Conservation (phyloP, 2,329 filamentous ascomycete species). For the Aspergillus persii region DNA sequence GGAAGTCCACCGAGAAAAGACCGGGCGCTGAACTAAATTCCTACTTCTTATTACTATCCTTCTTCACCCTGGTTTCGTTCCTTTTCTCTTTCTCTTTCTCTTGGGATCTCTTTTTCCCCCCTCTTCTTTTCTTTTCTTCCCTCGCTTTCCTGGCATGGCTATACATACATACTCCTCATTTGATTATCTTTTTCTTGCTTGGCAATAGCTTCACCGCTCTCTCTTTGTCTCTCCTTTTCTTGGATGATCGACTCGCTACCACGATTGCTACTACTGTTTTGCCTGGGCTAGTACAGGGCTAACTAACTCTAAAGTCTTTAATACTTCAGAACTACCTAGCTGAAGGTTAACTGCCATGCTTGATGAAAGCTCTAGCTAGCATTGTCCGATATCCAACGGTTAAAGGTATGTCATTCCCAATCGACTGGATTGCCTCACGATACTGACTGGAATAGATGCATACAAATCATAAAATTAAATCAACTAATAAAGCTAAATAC, state of each 20-base stretch:
- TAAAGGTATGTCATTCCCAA: neutral
- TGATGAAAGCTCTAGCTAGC: too few relatives aligned
- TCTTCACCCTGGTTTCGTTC: neutral
- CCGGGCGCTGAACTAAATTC: neutral
- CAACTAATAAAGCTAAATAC: constrained; percentile 11
- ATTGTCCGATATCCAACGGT: too few relatives aligned
- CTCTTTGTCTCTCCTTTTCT: neutral
- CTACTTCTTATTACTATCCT: neutral
- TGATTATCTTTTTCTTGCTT: neutral
- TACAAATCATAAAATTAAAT: neutral
- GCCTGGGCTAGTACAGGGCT: neutral
- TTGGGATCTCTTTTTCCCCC: neutral
- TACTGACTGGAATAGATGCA: neutral
- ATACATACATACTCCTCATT: too few relatives aligned
- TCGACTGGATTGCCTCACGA: too few relatives aligned
- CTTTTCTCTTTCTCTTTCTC: neutral
- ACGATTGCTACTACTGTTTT: neutral
- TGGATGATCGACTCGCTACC: neutral
- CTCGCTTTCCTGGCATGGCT: neutral
- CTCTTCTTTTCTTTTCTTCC: neutral
- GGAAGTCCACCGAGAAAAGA: constrained; percentile 2
- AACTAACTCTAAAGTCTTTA: neutral
- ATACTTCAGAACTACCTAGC: too few relatives aligned
- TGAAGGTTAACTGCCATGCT: too few relatives aligned
- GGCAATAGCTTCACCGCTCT: neutral